Conservation (phyloP, 2,329 filamentous ascomycete genomes). For the Paecilomyces formosus region DNA sequence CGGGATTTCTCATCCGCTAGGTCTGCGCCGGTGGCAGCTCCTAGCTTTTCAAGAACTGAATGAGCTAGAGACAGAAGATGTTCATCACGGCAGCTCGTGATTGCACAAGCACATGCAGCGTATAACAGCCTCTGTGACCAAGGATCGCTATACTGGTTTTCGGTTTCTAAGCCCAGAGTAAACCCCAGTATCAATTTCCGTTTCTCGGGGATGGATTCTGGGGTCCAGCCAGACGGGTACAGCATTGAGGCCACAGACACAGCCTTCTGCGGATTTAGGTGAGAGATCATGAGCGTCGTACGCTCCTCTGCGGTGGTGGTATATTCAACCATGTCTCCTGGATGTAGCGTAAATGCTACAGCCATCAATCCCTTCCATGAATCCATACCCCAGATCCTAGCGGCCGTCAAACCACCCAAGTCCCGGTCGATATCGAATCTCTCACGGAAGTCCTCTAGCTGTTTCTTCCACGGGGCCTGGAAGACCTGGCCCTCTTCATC, state of each 20-base stretch:
- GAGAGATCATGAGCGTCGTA: constrained; percentile 30
- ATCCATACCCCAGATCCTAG: constrained; percentile 48
- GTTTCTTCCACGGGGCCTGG: constrained; percentile 19
- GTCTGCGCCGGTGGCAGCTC: constrained; percentile 18
- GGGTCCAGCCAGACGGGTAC: constrained; percentile 8
- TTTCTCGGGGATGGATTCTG: constrained; percentile 8
- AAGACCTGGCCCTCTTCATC: background rate
- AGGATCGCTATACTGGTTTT: constrained; percentile 8
- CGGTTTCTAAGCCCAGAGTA: constrained; percentile 15
- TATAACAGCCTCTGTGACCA: constrained; percentile 27
- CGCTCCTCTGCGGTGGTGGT: constrained; percentile 40
- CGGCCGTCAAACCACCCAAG: constrained; percentile 42
- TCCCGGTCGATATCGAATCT: constrained; percentile 44
- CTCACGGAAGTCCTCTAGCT: constrained; percentile 25
- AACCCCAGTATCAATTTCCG: constrained; percentile 19
- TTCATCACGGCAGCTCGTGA: constrained; percentile 18
- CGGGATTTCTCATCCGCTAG: constrained; percentile 24
- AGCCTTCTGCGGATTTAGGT: constrained; percentile 7
- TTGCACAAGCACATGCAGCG: constrained; percentile 27
- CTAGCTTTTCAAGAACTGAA: constrained; percentile 18
- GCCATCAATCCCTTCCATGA: constrained; percentile 43
- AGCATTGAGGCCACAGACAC: constrained; percentile 7
- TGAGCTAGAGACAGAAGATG: constrained; percentile 17
- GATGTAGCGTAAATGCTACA: constrained; percentile 46
- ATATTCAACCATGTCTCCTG: constrained; percentile 52